These are phyloP conservation scores for Raddia distichophylla DNA, from an alignment of 176 grass and related monocot genomes.

Conservation along the genomic window DNA sequence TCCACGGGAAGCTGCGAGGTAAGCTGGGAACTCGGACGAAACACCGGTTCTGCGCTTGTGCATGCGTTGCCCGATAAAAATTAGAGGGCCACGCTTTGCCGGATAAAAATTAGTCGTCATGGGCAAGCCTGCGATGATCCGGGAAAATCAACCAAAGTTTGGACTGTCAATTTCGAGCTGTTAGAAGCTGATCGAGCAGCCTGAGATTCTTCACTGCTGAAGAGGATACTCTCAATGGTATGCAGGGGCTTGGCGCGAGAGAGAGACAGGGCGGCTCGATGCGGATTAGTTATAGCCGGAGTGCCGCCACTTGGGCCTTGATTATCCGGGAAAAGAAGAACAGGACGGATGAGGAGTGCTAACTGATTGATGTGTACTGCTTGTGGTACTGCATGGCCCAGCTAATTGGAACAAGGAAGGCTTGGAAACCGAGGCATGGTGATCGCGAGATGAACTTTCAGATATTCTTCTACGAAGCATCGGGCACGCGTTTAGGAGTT, in stretches of 20 bases:
- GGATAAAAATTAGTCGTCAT: neutral
- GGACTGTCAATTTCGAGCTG: neutral
- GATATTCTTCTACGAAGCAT: neutral
- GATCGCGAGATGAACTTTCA: conserved; percentile 4
- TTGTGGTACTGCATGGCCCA: conserved; percentile 17
- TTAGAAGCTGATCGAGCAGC: neutral
- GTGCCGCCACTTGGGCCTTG: conserved; percentile 10
- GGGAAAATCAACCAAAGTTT: neutral
- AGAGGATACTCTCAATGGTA: neutral
- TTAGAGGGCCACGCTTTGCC: neutral
- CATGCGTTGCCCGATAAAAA: neutral
- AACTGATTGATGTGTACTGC: conserved; percentile 41
- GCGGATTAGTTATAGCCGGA: conserved; percentile 13
- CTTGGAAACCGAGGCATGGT: conserved; percentile 33
- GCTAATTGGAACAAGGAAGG: conserved; percentile 41
- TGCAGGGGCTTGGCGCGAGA: neutral
- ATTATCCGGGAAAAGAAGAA: neutral
- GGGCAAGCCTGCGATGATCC: neutral
- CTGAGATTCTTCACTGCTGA: neutral
- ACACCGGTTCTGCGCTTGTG: neutral
- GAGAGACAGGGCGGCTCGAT: conserved; percentile 48
- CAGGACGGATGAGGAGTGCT: conserved; percentile 14
- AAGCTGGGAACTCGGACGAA: neutral
- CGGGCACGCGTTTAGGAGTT: neutral
- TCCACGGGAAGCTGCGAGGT: neutral